Conservation (phyloP, 306 rosid genomes). For the Rosa chinensis region DNA sequence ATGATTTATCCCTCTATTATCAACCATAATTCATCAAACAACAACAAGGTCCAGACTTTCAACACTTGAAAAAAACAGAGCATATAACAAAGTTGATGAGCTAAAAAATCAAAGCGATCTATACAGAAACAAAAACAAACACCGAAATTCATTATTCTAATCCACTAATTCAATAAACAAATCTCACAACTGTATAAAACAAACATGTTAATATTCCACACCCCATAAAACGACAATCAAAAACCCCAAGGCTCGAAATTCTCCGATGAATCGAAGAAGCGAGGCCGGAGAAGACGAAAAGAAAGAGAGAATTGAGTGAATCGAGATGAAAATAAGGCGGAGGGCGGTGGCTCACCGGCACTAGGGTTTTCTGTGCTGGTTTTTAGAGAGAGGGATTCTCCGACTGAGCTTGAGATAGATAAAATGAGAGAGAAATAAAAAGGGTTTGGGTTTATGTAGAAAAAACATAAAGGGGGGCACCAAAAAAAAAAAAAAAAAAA, state of each 20-base stretch:
- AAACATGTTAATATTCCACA: no score
- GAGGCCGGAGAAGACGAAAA: neutral
- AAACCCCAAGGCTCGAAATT: neutral
- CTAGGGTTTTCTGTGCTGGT: constrained; percentile 15
- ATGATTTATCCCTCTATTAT: neutral
- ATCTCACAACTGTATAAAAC: neutral
- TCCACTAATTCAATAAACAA: neutral
- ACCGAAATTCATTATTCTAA: neutral
- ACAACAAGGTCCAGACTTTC: neutral
- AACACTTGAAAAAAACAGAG: neutral
- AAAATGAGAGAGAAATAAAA: neutral
- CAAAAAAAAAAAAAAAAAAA: neutral
- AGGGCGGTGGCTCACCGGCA: constrained; percentile 7
- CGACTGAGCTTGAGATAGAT: neutral
- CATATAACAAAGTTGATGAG: neutral
- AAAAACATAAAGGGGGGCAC: rapidly evolving
- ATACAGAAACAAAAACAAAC: neutral
- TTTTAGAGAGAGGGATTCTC: neutral
- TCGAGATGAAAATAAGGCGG: neutral
- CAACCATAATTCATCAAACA: neutral
- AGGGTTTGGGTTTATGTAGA: neutral
- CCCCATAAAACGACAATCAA: neutral
- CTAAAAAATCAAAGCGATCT: neutral
- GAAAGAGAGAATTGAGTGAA: neutral
- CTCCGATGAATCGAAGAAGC: constrained; percentile 5